These are phyloP conservation scores for Xylogone sp. DNA, from an alignment of 2,329 filamentous ascomycete species.

Conservation along the genomic window DNA sequence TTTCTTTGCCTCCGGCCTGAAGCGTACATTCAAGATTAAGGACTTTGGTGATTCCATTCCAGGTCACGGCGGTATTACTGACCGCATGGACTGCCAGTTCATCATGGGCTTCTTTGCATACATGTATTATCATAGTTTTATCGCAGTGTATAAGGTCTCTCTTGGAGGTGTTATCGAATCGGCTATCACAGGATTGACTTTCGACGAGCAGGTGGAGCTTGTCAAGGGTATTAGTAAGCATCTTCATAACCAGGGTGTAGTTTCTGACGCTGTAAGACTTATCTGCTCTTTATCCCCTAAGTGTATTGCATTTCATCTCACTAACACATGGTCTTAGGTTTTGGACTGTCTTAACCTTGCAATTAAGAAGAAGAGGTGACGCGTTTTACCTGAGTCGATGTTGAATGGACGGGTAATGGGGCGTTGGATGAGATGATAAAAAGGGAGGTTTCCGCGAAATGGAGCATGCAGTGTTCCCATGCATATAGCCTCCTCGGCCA, in stretches of 20 bases:
- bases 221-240: conserved; percentile 62
- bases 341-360: conserved; percentile 2
- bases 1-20: conserved; percentile 96
- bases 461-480: too few relatives aligned
- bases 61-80: conserved; percentile 95
- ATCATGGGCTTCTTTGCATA: conserved; percentile 99
- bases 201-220: conserved; percentile 86
- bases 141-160: conserved; percentile 80
- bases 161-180: conserved; percentile 86
- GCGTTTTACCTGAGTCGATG: too few relatives aligned
- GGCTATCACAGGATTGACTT: conserved; percentile 81
- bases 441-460: too few relatives aligned
- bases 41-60: conserved; percentile 98
- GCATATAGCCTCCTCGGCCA: too few relatives aligned
- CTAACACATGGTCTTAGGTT: not conserved
- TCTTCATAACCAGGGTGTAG: conserved; percentile 57
- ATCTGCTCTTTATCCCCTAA: not conserved
- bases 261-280: conserved; percentile 26
- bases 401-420: too few relatives aligned
- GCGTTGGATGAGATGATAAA: too few relatives aligned
- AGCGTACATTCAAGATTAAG: conserved; percentile 99
- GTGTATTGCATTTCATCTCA: too few relatives aligned
- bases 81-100: conserved; percentile 99
- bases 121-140: conserved; percentile 98
- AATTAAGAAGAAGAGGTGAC: conserved; percentile 1